Evolutionary conservation across 148 eudicot genomes (phyloP).

Genomic region (Cornus suecica): DNA sequence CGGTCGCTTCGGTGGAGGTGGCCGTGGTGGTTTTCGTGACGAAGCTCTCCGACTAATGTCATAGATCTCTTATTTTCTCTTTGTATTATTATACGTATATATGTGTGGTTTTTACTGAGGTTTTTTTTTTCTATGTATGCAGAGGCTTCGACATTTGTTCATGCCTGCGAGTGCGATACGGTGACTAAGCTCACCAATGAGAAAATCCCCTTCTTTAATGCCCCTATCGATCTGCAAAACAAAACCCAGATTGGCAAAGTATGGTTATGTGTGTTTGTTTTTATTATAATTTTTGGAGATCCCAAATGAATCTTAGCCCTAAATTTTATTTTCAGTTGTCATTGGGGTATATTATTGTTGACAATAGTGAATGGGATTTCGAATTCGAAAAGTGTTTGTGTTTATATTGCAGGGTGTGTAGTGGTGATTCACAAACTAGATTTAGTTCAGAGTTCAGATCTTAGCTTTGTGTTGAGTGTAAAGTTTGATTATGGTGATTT

Average conservation of each 20-base stretch:
- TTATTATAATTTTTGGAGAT: too few relatives aligned
- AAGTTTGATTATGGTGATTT: too few relatives aligned
- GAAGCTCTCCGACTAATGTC: slow-evolving; percentile 87
- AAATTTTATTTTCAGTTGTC: too few relatives aligned
- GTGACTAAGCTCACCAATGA: slow-evolving; percentile 86
- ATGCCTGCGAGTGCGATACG: slow-evolving; percentile 89
- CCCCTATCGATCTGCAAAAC: slow-evolving; percentile 86
- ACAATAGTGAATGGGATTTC: too few relatives aligned
- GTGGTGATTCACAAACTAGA: too few relatives aligned
- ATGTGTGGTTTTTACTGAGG: not conserved
- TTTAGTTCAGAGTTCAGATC: too few relatives aligned
- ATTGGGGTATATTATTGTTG: too few relatives aligned
- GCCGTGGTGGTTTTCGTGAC: slow-evolving; percentile 54
- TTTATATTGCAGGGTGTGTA: too few relatives aligned
- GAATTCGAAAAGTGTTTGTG: too few relatives aligned
- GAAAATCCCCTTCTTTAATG: slow-evolving; percentile 89
- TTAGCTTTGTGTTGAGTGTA: too few relatives aligned
- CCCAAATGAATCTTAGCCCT: too few relatives aligned
- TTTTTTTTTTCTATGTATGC: slow-evolving; percentile 6
- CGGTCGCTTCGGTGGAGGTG: slow-evolving; percentile 41
- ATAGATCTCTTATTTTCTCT: slow-evolving; percentile 39
- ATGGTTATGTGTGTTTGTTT: too few relatives aligned
- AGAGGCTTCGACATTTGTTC: slow-evolving; percentile 78
- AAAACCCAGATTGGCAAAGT: slow-evolving; percentile 90
- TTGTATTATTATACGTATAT: not conserved